Conservation (phyloP, 768 basidiomycete genomes). For the Hygrocybe coccinea region DNA sequence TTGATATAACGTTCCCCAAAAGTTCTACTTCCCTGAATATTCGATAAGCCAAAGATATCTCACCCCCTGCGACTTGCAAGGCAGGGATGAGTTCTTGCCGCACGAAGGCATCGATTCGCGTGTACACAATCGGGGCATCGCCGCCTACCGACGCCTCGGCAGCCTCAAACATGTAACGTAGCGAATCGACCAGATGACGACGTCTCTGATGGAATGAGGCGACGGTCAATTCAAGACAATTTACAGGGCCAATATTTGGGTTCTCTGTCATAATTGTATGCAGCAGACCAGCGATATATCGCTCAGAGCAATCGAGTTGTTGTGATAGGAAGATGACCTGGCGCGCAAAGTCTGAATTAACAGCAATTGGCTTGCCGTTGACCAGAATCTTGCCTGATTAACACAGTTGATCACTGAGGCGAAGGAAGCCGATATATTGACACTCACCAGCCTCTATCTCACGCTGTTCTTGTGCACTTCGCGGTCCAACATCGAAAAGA, state of each 20-base stretch:
- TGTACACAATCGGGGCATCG: slow-evolving; percentile 33
- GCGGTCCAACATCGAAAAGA: slow-evolving; percentile 61
- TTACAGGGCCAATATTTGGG: slow-evolving; percentile 56
- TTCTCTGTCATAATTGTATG: slow-evolving; percentile 58
- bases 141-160: slow-evolving; percentile 25
- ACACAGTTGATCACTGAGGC: slow-evolving; percentile 4
- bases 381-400: slow-evolving; percentile 58
- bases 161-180: slow-evolving; percentile 62
- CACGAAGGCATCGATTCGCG: slow-evolving; percentile 52
- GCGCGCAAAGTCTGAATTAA: slow-evolving; percentile 75
- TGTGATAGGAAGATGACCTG: slow-evolving; percentile 76
- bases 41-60: slow-evolving; percentile 45
- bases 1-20: slow-evolving; percentile 48
- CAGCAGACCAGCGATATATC: slow-evolving; percentile 66
- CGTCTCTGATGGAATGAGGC: slow-evolving; percentile 66
- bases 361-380: slow-evolving; percentile 59
- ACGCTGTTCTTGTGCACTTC: slow-evolving; percentile 58
- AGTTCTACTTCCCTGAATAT: slow-evolving; percentile 63
- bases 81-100: slow-evolving; percentile 48
- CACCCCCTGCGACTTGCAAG: slow-evolving; percentile 29
- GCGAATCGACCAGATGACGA: slow-evolving; percentile 63
- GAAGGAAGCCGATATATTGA: not conserved
- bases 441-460: slow-evolving; percentile 63
- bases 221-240: slow-evolving; percentile 60
- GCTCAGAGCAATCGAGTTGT: slow-evolving; percentile 78